A percentile compares a stretch with the other conserved stretches of the same genome.
Evolutionary conservation across 1,284 basidiomycete genomes (phyloP).

Genomic region (Boletus calvinii): DNA sequence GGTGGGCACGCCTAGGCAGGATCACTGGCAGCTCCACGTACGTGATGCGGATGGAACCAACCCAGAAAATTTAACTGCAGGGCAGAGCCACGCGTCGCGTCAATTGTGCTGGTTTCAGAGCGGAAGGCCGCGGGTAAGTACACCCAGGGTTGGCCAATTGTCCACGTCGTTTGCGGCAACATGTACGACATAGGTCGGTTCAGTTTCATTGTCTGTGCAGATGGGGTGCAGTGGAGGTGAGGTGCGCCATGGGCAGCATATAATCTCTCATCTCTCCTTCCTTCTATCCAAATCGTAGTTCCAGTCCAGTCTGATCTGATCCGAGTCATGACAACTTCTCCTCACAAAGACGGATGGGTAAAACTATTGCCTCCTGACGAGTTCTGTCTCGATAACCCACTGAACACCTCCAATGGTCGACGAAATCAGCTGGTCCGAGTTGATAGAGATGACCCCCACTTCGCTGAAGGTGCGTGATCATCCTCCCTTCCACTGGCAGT

Average conservation of each 20-base stretch:
- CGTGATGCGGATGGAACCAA: not conserved
- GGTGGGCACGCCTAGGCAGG: slow-evolving; percentile 16
- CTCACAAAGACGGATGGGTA: slow-evolving; percentile 29
- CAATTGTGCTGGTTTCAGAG: slow-evolving; percentile 13
- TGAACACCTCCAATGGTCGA: slow-evolving; percentile 36
- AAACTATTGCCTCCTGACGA: slow-evolving; percentile 39
- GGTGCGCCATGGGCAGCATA: slow-evolving; percentile 22
- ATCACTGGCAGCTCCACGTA: slow-evolving; percentile 7
- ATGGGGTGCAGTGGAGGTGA: slow-evolving; percentile 25
- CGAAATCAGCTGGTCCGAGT: slow-evolving; percentile 40
- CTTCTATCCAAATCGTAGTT: not conserved
- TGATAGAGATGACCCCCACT: slow-evolving; percentile 19
- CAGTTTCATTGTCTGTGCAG: slow-evolving; percentile 12
- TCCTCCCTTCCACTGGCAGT: slow-evolving; percentile 2
- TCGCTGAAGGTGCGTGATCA: slow-evolving; percentile 25
- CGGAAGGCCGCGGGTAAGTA: slow-evolving; percentile 13
- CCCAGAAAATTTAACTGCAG: not conserved
- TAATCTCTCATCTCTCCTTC: slow-evolving; percentile 19
- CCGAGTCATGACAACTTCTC: slow-evolving; percentile 23
- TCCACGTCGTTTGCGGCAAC: slow-evolving; percentile 16
- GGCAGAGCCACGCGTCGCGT: slow-evolving; percentile 6
- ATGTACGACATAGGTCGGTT: slow-evolving; percentile 9
- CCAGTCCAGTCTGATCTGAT: slow-evolving; percentile 10
- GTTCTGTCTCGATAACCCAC: slow-evolving; percentile 45
- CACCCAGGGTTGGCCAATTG: slow-evolving; percentile 16